Base-by-base conservation (phyloP, 2,329 filamentous ascomycete genomes). In the Microcyclosporella mali region DNA sequence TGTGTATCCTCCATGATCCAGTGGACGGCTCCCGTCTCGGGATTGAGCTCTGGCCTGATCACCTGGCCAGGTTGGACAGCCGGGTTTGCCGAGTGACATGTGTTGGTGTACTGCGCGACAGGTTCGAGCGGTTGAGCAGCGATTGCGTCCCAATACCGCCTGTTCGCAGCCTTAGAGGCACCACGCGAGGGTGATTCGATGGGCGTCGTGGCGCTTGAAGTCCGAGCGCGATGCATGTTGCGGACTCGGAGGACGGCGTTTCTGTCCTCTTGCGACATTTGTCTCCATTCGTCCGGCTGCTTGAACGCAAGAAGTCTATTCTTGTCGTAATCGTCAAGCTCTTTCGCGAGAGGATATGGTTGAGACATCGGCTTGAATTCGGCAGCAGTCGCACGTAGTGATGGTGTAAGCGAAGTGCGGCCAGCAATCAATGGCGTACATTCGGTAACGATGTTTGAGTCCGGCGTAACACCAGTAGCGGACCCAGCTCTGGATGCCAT, bases 341-440 rank as follows among this genome's bases (percentile, higher is more conserved):
- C 42, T 40, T 55, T 41, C n/a, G 32, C 44, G 17, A 38, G 33
- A 9, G 33, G 37, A 27, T 45, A 17, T 12, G 49, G 43, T 37
- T 49, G 43, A 3, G 33, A 43, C 18, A 53, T 49, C 11, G 57
- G 57, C 39, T 27, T 53, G 48, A 59, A 59, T 21, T 53, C 46
- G 30, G 45, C 32, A 6, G 56, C 57, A 17, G 55, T 57, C 9
- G 56, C 55, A 41, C 57, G 45, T 3, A 59, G 46, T 6, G 52
- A 51, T 14, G 40, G 50, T 11, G 33, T 9, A 16, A 37, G 43
- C 29, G 39, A 17, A n/a, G n/a, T 14, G 21, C n/a, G 7, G 28
- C 37, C 10, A 33, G 16, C 30, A 14, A 28, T 30, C 15, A 8
- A 7, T 29, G 18, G 21, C 19, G 30, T 36, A 15, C 9, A 10